These are phyloP conservation scores for Suhomyces sp. DNA, from an alignment of 805 yeast species.

Conservation along the genomic window DNA sequence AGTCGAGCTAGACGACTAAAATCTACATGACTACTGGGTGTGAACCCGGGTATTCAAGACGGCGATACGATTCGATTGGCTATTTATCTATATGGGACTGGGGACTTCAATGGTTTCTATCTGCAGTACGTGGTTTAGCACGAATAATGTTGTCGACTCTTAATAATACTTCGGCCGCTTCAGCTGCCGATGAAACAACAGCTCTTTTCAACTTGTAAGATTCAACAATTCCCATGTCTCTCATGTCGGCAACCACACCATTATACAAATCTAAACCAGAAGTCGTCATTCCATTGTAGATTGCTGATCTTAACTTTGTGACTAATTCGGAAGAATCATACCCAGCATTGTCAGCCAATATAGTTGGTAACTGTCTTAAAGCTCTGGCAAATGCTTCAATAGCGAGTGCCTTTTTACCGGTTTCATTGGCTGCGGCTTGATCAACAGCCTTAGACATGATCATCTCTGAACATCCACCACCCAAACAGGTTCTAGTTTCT, in stretches of 20 bases:
- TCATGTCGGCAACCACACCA: slow-evolving; percentile 90
- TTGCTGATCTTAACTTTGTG: slow-evolving; percentile 83
- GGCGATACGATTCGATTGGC: no score
- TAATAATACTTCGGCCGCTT: slow-evolving; percentile 93
- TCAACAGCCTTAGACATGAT: slow-evolving; percentile 97
- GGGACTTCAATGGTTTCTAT: slow-evolving; percentile 61
- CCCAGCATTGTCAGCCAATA: slow-evolving; percentile 96
- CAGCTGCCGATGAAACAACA: slow-evolving; percentile 94
- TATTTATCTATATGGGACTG: no score
- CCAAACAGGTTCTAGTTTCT: slow-evolving; percentile 87
- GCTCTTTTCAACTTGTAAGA: slow-evolving; percentile 89
- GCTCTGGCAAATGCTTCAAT: slow-evolving; percentile 94
- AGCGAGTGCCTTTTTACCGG: slow-evolving; percentile 92
- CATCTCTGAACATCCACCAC: slow-evolving; percentile 89
- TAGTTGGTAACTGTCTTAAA: slow-evolving; percentile 90
- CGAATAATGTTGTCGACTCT: slow-evolving; percentile 96
- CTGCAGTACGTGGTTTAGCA: slow-evolving; percentile 97
- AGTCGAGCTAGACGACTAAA: no score
- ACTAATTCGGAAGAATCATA: slow-evolving; percentile 91
- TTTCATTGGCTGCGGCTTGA: slow-evolving; percentile 83
- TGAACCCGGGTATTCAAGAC: no score
- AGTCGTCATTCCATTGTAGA: slow-evolving; percentile 88
- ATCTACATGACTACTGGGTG: no score
- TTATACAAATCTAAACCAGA: slow-evolving; percentile 85
- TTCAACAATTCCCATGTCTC: slow-evolving; percentile 90